Evolutionary conservation across 306 rosid genomes (phyloP).

Genomic region (Vigna mungo): DNA sequence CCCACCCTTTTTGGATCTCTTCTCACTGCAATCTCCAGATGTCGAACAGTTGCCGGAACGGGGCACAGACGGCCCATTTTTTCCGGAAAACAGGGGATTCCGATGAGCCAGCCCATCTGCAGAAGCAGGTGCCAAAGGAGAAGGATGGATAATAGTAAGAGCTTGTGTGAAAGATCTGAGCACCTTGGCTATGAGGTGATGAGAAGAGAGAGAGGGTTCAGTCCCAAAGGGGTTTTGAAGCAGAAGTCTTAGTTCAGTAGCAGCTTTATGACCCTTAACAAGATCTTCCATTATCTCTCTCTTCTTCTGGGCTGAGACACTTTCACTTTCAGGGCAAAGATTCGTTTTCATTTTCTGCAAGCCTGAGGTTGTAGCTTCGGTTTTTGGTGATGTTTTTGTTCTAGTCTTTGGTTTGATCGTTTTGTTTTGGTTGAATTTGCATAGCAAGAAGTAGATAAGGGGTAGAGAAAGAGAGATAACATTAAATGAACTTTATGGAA

Average conservation of each 20-base stretch:
- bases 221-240: slow-evolving; percentile 42
- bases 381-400: not conserved
- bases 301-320: slow-evolving; percentile 9
- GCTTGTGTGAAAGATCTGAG: slow-evolving; percentile 43
- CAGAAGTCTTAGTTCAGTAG: slow-evolving; percentile 52
- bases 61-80: slow-evolving; percentile 7
- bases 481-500: too few species aligned
- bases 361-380: not conserved
- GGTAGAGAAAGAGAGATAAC: too few species aligned
- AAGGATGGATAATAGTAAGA: slow-evolving; percentile 52
- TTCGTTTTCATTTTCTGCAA: not conserved
- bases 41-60: slow-evolving; percentile 41
- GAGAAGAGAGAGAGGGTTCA: slow-evolving; percentile 35
- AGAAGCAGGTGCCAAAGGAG: not conserved
- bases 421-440: not conserved
- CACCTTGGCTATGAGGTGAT: slow-evolving; percentile 49
- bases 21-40: slow-evolving; percentile 9
- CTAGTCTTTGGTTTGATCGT: not conserved
- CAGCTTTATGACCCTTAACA: slow-evolving; percentile 51
- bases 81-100: not conserved
- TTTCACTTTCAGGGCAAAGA: slow-evolving; percentile 24
- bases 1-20: slow-evolving; percentile 48
- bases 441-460: not conserved
- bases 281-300: slow-evolving; percentile 45
- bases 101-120: not conserved